Evolutionary conservation across 2,329 filamentous ascomycete species (phyloP), one percentile per base, ranked within the genome.

Genomic region (Colletotrichum lupini): DNA sequence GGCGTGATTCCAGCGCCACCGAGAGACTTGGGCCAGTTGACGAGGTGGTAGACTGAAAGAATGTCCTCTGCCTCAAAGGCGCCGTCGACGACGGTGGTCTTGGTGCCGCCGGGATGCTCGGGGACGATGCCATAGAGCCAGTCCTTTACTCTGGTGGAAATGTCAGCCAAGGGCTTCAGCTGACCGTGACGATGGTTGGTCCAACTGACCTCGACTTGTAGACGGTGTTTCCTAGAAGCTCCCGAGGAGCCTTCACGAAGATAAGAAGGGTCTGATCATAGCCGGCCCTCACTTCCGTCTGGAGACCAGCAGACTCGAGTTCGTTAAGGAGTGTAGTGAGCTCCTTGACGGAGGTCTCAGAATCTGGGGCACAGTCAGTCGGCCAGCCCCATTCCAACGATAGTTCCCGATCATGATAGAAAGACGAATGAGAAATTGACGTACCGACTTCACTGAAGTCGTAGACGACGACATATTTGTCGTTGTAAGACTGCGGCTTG

Each of bases 41-140:
- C 87, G 58, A 94, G 88, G 73, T 93, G 91, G 78, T 93, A 92
- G 57, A 94, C 88, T 60, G 92, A 92, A 11, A 93, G 88, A 8
- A 94, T 85, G 56, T 93, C 87, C 79, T 95, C 93, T 22, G 93
- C 89, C 77, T 94, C 91, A 52, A 79, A 85, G 4, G 76, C 77
- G 12, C 79, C 83, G 83, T 90, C 77, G 87, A 86, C 65, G 86
- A 87, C 30, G 84, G 89, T 78, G 88, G 87, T 67, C 81, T 83
- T 81, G 85, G 85, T 76, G 86, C 86, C 74, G 82, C 86, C 85
- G 0, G 93, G 93, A 65, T 93, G 90, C 53, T 87, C 87, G 58
- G 91, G 86, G 56, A 89, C 89, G 74, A 94, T 90, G 56, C 92
- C 92, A 79, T 93, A 90, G 26, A 95, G 86, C 92, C 92, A 95